Evolutionary conservation across 208 protist species (phyloP), one percentile per base, ranked within the genome.

Genomic region (Wallacemonas rigidus): DNA sequence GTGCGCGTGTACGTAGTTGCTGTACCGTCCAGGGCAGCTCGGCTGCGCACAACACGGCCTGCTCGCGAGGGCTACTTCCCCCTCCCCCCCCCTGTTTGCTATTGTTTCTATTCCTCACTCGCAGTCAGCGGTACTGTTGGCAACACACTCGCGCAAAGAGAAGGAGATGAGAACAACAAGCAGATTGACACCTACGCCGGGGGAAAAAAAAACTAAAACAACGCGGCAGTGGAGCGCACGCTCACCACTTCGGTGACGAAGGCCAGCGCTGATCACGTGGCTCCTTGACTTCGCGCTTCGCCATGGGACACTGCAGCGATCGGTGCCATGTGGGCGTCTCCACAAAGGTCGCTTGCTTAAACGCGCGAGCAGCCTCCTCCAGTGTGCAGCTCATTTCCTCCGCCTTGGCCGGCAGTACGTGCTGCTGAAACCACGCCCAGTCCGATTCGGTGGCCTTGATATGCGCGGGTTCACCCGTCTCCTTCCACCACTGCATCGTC

Each of bases 231-330:
- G 26, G 26, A 0, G 26, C 26, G 26, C 0, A 26, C 26, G 26
- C 45, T 74, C 75, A 97, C 92, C 89, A 95, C 76, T 97, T 97
- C n/a, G 92, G 92, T 35, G 92, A 97, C 8, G 88, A 47, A 6
- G 92, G 92, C 92, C 92, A 97, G 8, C 92, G 83, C 76, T 97
- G 92, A 71, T 97, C 92, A 6, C 92, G 83, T 40, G 92, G 92
- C 81, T 97, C 89, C 71, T 84, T 82, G 64, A 97, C 85, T 70
- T 95, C 92, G 44, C 79, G 63, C 51, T 77, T 82, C 36, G 72
- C 86, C 17, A 64, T 80, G 1, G 92, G 89, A 44, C 76, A 85
- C 75, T 97, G 88, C 65, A 97, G 57, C 48, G 43, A 55, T 50
- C 84, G 79, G 71, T 95, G 87, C 87, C 88, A 95, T 26, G 68